Evolutionary conservation across 2,329 filamentous ascomycete species (phyloP), one percentile per base, ranked within the genome.

Genomic region (Colletotrichum tropicale): DNA sequence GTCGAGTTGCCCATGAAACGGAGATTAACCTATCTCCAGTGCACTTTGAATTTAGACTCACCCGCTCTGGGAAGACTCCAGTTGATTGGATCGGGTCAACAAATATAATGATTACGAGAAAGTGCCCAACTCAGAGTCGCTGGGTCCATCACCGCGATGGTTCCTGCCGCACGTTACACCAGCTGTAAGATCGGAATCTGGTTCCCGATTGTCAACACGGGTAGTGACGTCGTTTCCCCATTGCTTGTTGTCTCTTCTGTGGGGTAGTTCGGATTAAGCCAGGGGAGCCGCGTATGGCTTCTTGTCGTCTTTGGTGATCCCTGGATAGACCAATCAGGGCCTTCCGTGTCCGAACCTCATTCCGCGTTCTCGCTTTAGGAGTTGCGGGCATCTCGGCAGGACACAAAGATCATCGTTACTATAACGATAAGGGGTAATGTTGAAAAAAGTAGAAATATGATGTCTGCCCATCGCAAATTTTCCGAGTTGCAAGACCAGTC

Each of bases 341-440:
- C 8, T 3, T 4, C 43, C 10, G n/a, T 52, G 43, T 52, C 43
- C 43, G 43, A 52, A 5, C n/a, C 43, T 52, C 43, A 8, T 52
- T 8, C 43, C 43, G 43, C n/a, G 43, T 13, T 21, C 43, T 52
- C 43, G 43, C 43, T 52, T 21, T 52, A 13, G 43, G n/a, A 21
- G 4, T 52, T n/a, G n/a, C 4, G 43, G 43, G 10, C n/a, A 52
- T 21, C 43, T 52, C 43, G 4, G 43, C 10, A 52, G n/a, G 10
- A 52, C 43, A 52, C n/a, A 0, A 21, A 21, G 3, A 52, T 2
- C 6, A 21, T 52, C n/a, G n/a, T 4, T 7, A 4, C 6, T 13
- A n/a, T 7, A 7, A 1, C 43, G 0, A 5, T 13, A 3, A 1
- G 3, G 4, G 10, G 10, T 48, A 48, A 3, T 21, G 0, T 21